phyloP scores from a whole-genome alignment of 2,329 filamentous ascomycete species.

The Ceratocystis alfenasii region DNA sequence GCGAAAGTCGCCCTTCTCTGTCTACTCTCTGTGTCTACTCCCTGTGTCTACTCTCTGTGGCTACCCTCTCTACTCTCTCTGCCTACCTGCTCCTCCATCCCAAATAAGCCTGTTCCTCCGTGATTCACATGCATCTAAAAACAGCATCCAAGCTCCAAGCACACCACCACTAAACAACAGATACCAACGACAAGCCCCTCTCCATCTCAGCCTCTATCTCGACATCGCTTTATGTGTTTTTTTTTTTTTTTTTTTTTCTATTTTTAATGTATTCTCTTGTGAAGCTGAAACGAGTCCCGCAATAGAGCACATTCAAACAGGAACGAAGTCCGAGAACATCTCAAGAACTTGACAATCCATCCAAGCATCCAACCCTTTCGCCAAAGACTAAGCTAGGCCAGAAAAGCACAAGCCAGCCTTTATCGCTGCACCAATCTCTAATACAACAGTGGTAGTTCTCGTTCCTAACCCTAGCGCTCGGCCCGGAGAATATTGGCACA shows the following conservation, averaged over 20 bases:
- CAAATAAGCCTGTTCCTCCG: not conserved
- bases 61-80: not conserved
- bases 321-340: constrained; percentile 3
- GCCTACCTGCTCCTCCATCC: not conserved
- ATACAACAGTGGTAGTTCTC: not conserved
- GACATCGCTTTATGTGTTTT: not conserved
- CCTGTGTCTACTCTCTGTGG: not conserved
- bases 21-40: not conserved
- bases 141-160: not conserved
- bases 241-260: not conserved
- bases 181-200: not conserved
- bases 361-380: not conserved
- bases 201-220: not conserved
- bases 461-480: not conserved
- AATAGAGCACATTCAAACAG: constrained; percentile 1
- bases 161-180: not conserved
- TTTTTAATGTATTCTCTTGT: not conserved
- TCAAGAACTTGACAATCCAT: not conserved
- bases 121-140: constrained; percentile 13
- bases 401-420: not conserved
- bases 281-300: constrained; percentile 3
- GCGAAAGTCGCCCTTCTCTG: not conserved
- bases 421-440: not conserved
- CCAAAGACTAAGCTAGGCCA: not conserved
- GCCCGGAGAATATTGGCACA: constrained; percentile 8